A percentile compares a stretch with the other conserved stretches of the same genome.
phyloP scores from a whole-genome alignment of 2,329 filamentous ascomycete genomes.

The Trichoderma simmonsii region DNA sequence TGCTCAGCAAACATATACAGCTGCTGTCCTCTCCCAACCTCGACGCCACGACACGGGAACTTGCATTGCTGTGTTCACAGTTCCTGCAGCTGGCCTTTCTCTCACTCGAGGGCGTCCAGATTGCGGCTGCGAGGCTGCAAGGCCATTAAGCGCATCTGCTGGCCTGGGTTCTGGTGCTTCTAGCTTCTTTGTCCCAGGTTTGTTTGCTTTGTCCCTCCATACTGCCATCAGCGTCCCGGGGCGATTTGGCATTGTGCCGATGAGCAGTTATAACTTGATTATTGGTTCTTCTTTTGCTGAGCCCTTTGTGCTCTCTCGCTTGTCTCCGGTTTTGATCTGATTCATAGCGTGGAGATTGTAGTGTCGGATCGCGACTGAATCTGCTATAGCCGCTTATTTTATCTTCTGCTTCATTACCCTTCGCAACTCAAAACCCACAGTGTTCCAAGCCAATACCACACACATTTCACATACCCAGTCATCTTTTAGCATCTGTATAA shows the following conservation, averaged over 20 bases:
- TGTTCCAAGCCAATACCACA: background rate
- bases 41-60: slow-evolving; percentile 4
- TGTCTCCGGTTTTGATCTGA: background rate
- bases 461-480: background rate
- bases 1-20: background rate
- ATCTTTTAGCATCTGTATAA: background rate
- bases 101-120: background rate
- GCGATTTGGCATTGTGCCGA: background rate
- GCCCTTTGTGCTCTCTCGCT: background rate
- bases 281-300: background rate
- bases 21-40: background rate
- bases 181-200: background rate
- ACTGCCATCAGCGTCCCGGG: background rate
- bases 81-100: background rate
- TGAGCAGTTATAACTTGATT: background rate
- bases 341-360: background rate
- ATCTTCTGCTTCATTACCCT: background rate
- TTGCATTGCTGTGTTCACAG: slow-evolving; percentile 10
- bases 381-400: background rate
- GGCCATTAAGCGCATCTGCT: background rate
- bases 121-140: background rate
- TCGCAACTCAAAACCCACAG: slow-evolving; percentile 16
- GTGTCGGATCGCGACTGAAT: background rate
- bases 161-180: background rate
- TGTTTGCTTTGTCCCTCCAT: background rate